These are phyloP conservation scores for Colletotrichum liaoningense DNA, from an alignment of 2,329 filamentous ascomycete genomes.

Conservation along the genomic window DNA sequence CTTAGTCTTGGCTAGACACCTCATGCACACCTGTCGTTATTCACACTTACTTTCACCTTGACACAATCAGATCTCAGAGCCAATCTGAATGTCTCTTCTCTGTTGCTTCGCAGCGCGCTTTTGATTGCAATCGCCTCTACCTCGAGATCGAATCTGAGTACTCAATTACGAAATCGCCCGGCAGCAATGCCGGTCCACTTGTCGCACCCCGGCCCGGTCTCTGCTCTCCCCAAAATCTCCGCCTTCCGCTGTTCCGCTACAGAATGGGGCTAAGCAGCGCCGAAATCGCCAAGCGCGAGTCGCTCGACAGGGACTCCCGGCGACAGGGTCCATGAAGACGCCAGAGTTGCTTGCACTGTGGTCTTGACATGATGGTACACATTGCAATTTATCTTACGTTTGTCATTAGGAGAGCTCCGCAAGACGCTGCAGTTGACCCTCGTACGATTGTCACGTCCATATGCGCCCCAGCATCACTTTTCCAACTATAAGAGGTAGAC, in stretches of 20 bases:
- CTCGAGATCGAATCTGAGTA: background rate
- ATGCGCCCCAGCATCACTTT: background rate
- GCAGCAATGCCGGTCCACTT: background rate
- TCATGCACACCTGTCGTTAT: background rate
- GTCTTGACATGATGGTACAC: background rate
- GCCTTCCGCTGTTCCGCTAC: conserved; percentile 1
- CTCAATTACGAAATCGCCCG: background rate
- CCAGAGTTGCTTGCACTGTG: background rate
- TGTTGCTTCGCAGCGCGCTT: background rate
- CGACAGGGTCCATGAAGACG: background rate
- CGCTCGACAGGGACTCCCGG: background rate
- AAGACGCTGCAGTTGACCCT: background rate
- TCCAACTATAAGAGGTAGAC: background rate
- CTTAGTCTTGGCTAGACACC: background rate
- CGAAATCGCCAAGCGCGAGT: background rate
- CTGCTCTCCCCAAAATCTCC: background rate
- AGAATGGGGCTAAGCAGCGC: conserved; percentile 7
- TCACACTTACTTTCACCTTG: background rate
- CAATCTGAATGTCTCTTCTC: background rate
- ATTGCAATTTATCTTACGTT: background rate
- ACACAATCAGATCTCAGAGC: background rate
- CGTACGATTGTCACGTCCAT: background rate
- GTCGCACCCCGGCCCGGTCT: background rate
- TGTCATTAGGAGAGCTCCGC: background rate
- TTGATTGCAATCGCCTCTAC: background rate